Conservation (phyloP, 352 stramenopile genomes). For the Phytophthora palmivora region DNA sequence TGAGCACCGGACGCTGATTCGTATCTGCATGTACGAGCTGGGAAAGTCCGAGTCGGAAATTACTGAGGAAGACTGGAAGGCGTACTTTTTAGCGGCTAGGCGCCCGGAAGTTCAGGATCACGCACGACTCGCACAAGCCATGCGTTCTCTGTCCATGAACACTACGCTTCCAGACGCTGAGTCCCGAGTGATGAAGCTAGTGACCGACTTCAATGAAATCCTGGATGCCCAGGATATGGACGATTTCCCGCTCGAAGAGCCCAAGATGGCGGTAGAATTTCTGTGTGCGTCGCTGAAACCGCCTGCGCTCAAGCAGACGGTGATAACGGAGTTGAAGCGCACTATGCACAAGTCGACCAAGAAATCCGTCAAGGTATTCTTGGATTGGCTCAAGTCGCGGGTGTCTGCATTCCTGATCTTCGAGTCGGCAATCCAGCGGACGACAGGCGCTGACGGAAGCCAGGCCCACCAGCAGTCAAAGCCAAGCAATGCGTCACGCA, state of each 20-base stretch:
- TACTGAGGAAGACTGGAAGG: slow-evolving; percentile 11
- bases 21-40: slow-evolving; percentile 21
- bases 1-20: slow-evolving; percentile 20
- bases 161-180: slow-evolving; percentile 13
- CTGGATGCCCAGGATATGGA: slow-evolving; percentile 18
- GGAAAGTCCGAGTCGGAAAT: slow-evolving; percentile 8
- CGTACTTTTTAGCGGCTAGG: slow-evolving; percentile 15
- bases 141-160: slow-evolving; percentile 16
- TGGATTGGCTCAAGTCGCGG: slow-evolving; percentile 5
- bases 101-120: slow-evolving; percentile 5
- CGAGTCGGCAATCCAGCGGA: slow-evolving; percentile 4
- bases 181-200: slow-evolving; percentile 17
- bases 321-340: slow-evolving; percentile 5
- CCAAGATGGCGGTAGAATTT: slow-evolving; percentile 8
- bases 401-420: slow-evolving; percentile 5
- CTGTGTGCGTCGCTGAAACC: slow-evolving; percentile 2
- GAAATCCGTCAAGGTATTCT: slow-evolving; percentile 8
- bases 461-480: neutral
- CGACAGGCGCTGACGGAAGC: neutral
- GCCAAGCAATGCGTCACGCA: neutral
- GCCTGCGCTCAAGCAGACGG: slow-evolving; percentile 6
- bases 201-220: slow-evolving; percentile 18
- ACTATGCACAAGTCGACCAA: slow-evolving; percentile 9
- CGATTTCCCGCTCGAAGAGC: slow-evolving; percentile 12
- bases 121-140: slow-evolving; percentile 2